Base-by-base conservation (phyloP, 2,329 filamentous ascomycete species). In the Emergomyces africanus region DNA sequence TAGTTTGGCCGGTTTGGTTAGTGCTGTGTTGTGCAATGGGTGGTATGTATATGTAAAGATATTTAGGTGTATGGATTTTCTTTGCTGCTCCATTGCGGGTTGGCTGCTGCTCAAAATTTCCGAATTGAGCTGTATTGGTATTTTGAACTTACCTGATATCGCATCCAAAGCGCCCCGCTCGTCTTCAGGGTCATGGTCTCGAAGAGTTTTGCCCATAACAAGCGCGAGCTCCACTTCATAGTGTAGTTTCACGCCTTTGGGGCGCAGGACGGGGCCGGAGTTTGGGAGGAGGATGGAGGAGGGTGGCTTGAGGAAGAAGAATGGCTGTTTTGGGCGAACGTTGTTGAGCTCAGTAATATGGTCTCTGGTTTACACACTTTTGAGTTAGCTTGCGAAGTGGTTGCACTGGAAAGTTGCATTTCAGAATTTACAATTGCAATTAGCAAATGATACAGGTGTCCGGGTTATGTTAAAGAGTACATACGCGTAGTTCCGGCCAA, bases 231-330 rank as follows among this genome's bases (percentile, higher is more conserved):
- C 94, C 61, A 99, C 87, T 77, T 99, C 94, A 77, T 91, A 96
- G 77, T 96, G 92, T 69, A 96, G 79, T 66, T 85, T 87, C 46
- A 95, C 86, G 63, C 92, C 92, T 67, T 80, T 83, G 49, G 94
- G 94, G 50, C 87, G 83, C 66, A 96, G 81, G 54, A 96, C 84
- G 2, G 91, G 86, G 83, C 82, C 0, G 90, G 90, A 25, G 88
- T 80, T 3, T 97, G 82, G 49, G 49, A 37, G 49, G 28, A 55
- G 53, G 66, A 99, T 89, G 3, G 90, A 89, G 46, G 88, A 89
- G 0, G 91, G 78, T 1, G 94, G 94, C 81, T 99, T 99, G 66
- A 97, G 83, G 81, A 99, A 99, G 85, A 96, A 99, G 78, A 99
- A 97, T 30, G 94, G 94, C 75, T 96, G 90, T 74, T 94, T 95